Base-by-base conservation (phyloP, 805 yeast species). In the Cyberlindnera xishuangbannaensis region DNA sequence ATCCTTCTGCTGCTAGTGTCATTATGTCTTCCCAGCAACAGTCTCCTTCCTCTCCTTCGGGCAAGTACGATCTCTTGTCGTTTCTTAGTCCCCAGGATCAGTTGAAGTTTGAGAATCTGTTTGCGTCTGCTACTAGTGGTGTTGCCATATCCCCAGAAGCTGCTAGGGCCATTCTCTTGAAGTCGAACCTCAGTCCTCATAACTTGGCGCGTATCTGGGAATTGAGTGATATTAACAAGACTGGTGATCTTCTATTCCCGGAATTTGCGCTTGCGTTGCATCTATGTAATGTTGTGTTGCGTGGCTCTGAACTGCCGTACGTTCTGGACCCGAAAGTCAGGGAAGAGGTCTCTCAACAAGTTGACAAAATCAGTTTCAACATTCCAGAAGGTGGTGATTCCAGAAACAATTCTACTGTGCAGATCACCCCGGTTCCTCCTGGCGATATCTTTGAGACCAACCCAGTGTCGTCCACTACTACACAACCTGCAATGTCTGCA, bases 201-300 rank as follows among this genome's bases (percentile, higher is more conserved):
- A 72, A 78, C 23, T 65, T 90, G 47, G 92, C 94, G 3, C 84
- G 81, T 45, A 80, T 90, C 39, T 90, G 97, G 97, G 78, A 82
- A 17, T 65, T 90, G 40, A 73, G 95, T 13, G 97, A 90, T 53
- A 83, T 95, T 2, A 83, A 79, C 48, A 81, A 75, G 49, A 78
- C 92, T 11, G 97, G 97, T 2, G 71, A 76, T 34, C 69, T 90
- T 37, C 61, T 90, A 45, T 90, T 88, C 53, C 97, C 97, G 1
- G 97, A 90, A 56, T 90, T 90, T 65, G 95, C 95, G 12, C 66
- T 90, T 44, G 94, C 96, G 13, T 74, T 90, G 66, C 90, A 87
- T 57, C 67, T 90, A 42, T 86, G 95, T 55, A 82, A 84, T 46
- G 58, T 75, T 49, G 80, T 80, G 0, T 65, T 84, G 43, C 76